Percentiles rank a stretch among this genome's conserved stretches.
phyloP scores from a whole-genome alignment of 305 asterid species.

The Plantago coronopus region DNA sequence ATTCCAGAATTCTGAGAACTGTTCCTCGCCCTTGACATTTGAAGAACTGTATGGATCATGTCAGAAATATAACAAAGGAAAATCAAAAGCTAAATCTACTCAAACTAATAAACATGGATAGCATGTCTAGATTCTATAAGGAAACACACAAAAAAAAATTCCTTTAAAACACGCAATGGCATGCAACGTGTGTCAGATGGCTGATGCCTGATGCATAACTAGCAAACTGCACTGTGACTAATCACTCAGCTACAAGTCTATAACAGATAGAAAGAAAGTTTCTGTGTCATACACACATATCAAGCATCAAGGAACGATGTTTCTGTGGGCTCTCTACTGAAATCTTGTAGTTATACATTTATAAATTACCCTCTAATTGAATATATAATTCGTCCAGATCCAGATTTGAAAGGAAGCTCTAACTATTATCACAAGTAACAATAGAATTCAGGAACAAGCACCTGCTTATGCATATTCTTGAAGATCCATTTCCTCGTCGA shows the following conservation, averaged over 20 bases:
- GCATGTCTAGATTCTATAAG: no score
- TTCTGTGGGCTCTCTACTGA: neutral
- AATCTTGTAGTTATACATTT: neutral
- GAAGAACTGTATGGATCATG: constrained; percentile 46
- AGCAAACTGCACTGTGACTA: no score
- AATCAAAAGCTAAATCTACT: neutral
- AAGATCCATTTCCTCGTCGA: constrained; percentile 52
- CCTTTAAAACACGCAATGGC: no score
- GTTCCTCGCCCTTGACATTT: constrained; percentile 34
- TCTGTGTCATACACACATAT: neutral
- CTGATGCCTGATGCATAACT: no score
- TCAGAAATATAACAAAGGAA: no score
- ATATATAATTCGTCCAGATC: neutral
- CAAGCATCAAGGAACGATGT: neutral
- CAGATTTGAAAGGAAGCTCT: neutral
- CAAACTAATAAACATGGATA: no score
- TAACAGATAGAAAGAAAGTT: no score
- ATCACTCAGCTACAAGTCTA: no score
- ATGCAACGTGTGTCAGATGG: no score
- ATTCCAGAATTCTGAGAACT: constrained; percentile 84
- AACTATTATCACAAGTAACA: neutral
- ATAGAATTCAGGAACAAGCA: constrained; percentile 24
- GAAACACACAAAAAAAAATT: no score
- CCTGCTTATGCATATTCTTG: constrained; percentile 79
- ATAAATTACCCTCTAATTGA: neutral